Base-by-base conservation (phyloP, 345 rosid species). In the Arabidopsis suecica region DNA sequence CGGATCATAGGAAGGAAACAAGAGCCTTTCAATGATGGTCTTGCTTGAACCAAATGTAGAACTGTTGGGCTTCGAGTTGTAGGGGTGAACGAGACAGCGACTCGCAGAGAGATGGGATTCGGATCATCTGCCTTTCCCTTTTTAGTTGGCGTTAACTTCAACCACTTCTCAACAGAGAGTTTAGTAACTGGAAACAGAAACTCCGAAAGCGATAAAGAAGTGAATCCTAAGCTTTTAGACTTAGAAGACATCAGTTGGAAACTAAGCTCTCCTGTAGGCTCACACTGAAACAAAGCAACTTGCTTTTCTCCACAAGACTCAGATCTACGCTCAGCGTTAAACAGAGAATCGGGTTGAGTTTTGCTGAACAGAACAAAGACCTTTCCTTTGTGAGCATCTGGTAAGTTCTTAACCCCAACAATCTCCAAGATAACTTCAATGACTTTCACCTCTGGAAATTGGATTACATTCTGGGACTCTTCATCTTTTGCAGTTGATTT, bases 221-320 rank as follows among this genome's bases (percentile, higher is more conserved):
- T 58, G 66, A 81, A 79, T 32, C 98, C 99, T 68, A 93, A 50
- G 73, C 75, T 82, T 81, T 81, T 89, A 76, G 85, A 65, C 58
- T 70, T 84, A 55, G 80, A 73, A 37, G 90, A 85, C 66, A 84
- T 74, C n/a, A 95, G 90, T 72, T 92, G 91, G 69, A 95, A 88
- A 55, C 82, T 79, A 61, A 95, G 82, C 71, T 95, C 86, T 61
- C 98, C 99, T 23, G 66, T 81, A 5, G 94, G 88, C 45, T 95
- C 94, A 84, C 99, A 90, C 23, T 79, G 88, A 78, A 95, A 89
- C 3, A 85, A 79, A 73, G 90, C 88, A 70, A 88, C 86, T 73
- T 86, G 87, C 84, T 90, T 92, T 78, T 80, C 78, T 38, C 84
- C 80, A 9, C 10, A 25, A 58, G 92, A 79, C 80, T 86, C 84